Evolutionary conservation across 441 rosid species (phyloP), one percentile per base, ranked within the genome.

Genomic region (Metrosideros polymorpha): DNA sequence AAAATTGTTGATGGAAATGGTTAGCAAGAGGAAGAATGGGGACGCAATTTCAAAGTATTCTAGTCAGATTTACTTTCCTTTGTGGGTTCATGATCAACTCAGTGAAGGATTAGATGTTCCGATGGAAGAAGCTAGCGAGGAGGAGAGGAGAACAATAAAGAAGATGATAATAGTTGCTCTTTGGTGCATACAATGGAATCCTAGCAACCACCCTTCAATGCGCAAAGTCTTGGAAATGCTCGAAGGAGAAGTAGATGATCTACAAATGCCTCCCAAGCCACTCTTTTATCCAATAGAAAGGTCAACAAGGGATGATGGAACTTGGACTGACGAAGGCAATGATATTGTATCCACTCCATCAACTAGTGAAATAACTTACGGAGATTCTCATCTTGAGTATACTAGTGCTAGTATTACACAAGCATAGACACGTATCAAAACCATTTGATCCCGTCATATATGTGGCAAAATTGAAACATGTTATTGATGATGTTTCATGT

Each of bases 201-300:
- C 75, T 7, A 0, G 9, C 0, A 12, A 61, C 0, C 75, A 6
- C 6, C 75, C 75, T n/a, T 61, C 24, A 0, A 30, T 61, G 75
- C 24, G 0, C 0, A 61, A 61, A 61, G 75, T 61, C 42, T 30
- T 61, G 75, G 0, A 61, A 29, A 59, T 29, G 71, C 22, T 59
- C 0, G 10, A 59, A 59, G 5, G 71, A 59, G 22, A 59, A 29
- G 75, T 1, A 7, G 42, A 30, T 61, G 75, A 61, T 8, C 12
- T 61, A 8, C 75, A 29, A 29, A 6, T 61, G 15, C 7, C 71
- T n/a, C 71, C 71, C 0, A 61, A n/a, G 71, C 22, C 71, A 29
- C 39, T 61, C 39, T 61, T 29, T 61, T 61, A 61, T 30, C 22
- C 39, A 13, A 7, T 12, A 3, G 22, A 61, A 61, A 3, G 7